These are phyloP conservation scores for Trichoderma harzianum DNA, from an alignment of 2,329 filamentous ascomycete species.

Conservation along the genomic window DNA sequence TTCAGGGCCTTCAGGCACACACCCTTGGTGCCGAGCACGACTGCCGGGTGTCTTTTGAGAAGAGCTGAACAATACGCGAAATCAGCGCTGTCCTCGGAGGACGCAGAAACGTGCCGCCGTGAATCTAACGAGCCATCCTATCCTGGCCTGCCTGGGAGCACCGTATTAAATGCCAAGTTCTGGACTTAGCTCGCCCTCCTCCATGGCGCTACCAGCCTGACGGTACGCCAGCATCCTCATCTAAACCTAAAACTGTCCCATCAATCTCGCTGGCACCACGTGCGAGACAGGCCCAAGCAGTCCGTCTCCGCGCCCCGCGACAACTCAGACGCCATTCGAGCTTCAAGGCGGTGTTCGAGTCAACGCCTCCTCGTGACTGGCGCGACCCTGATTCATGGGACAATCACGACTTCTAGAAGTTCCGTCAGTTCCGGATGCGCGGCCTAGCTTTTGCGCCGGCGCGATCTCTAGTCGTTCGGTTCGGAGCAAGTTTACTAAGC, in stretches of 20 bases:
- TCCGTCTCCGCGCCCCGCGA: constrained; percentile 6
- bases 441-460: background rate
- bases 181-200: background rate
- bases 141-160: too few species aligned
- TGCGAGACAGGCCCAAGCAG: constrained; percentile 10
- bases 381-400: constrained; percentile 2
- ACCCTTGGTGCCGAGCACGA: background rate
- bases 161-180: background rate
- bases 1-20: background rate
- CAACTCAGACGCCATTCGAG: constrained; percentile 11
- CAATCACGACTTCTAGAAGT: constrained; percentile 12
- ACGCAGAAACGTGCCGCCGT: background rate
- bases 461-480: background rate
- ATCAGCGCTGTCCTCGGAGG: background rate
- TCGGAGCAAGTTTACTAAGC: background rate
- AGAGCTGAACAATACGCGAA: background rate
- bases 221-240: constrained; percentile 12
- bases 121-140: background rate
- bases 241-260: constrained; percentile 15
- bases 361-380: constrained; percentile 8
- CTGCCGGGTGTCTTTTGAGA: background rate
- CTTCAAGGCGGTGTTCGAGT: background rate
- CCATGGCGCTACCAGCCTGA: constrained; percentile 12
- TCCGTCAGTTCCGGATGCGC: constrained; percentile 12
- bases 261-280: constrained; percentile 11